Percentiles rank a stretch among this genome's conserved stretches.
Conservation (phyloP, 2,329 filamentous ascomycete species). For the Aspergillus neoniger region DNA sequence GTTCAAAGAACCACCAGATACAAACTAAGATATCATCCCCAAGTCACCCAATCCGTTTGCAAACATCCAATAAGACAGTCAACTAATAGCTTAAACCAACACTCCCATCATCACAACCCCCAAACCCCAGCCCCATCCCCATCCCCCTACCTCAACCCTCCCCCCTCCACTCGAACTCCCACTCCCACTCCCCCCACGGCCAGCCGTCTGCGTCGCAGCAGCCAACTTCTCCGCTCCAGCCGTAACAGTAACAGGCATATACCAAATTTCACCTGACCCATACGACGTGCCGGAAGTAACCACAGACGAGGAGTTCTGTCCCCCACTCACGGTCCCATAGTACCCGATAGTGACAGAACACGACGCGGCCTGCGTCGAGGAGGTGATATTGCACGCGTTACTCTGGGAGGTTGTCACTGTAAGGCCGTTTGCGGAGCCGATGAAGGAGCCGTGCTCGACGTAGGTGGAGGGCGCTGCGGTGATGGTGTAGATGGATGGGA, state of each 20-base stretch:
- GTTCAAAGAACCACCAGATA: no score
- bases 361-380: not conserved
- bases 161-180: not conserved
- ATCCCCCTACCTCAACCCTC: not conserved
- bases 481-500: not conserved
- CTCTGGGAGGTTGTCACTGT: not conserved
- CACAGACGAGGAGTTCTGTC: not conserved
- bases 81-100: no score
- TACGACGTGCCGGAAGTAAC: not conserved
- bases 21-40: no score
- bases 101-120: no score
- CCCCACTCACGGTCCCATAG: not conserved
- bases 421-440: not conserved
- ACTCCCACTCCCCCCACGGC: not conserved
- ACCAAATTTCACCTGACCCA: not conserved
- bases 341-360: not conserved
- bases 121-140: no score
- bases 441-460: not conserved
- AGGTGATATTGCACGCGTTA: not conserved
- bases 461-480: not conserved
- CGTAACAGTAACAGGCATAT: not conserved
- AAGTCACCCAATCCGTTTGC: no score
- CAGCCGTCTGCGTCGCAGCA: not conserved
- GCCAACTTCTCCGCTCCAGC: not conserved
- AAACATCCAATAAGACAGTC: no score